Base-by-base conservation (phyloP, 352 stramenopile genomes). In the Pelagophyceae sp. region DNA sequence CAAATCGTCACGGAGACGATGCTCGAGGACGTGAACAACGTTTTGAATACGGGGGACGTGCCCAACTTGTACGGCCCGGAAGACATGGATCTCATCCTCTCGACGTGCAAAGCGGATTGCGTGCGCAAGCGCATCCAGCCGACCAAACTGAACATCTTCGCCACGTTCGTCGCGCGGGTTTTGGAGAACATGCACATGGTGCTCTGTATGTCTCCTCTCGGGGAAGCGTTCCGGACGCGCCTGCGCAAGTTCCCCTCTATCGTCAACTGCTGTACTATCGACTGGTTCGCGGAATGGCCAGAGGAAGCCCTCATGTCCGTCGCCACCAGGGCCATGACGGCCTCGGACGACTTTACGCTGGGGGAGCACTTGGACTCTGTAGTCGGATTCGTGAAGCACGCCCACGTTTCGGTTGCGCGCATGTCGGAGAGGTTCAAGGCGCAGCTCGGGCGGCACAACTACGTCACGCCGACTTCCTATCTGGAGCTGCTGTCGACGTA, bases 401-500 rank as follows among this genome's bases (percentile, higher is more conserved):
- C 96, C 32, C 92, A 97, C 72, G 89, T 96, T 72, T 95, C 87
- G 51, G 92, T 97, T 1, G 91, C 95, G 76, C 83, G 84, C 1
- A 85, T 85, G 40, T 94, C 88, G 0, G 80, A 83, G 0, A 83
- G 92, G 67, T 97, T 96, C 78, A 93, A 93, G 38, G 84, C 93
- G 29, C 85, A 93, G 72, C 80, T 96, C 32, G 84, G 90, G 0
- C 81, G 93, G 31, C 92, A 95, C 82, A 95, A 96, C 82, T 96
- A 97, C 82, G 93, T 96, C 32, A 97, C 93, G 11, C 93, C 93
- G 1, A 97, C 93, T 6, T 95, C 89, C 63, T 97, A 97, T 74
- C 79, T 97, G 6, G 92, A 97, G 79, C 77, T 97, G n/a, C 78
- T 97, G 27, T 88, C 92, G 77, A 96, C 92, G 19, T 97, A 96